Base-by-base conservation (phyloP, 75 land plant species). In the Pinus tabuliformis region DNA sequence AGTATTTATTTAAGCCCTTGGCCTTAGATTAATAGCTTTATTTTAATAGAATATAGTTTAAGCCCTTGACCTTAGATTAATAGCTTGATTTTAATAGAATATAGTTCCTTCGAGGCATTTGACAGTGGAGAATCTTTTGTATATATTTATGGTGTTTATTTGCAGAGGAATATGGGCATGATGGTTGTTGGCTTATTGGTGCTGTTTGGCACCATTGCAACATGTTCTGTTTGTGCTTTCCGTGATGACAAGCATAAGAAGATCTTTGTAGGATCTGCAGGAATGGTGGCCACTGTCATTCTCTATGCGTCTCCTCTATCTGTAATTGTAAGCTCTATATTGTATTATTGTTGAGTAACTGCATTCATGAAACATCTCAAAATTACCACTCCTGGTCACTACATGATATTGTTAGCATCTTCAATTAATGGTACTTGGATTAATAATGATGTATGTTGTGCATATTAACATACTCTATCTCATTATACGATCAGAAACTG, bases 231-330 rank as follows among this genome's bases (percentile, higher is more conserved):
- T 20, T 76, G 73, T 24, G 57, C 59, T 2, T 71, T 86, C 16
- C 83, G 85, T 59, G 83, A 80, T 70, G 89, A 87, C 45, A 80
- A 62, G 70, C 84, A 77, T 30, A 73, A 87, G n/a, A 87, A 82
- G 71, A 56, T 77, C 9, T 77, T 85, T 54, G 87, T 90, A 14
- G 91, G 91, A 24, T 57, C 73, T 16, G 18, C 78, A 18, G 88
- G 84, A 6, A 26, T 89, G 3, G 76, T 82, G 1, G 86, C 84
- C 16, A 83, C 91, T 13, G 73, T 82, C 7, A 58, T 84, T 37
- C 83, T 89, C 84, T 86, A 83, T 54, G 73, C 63, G 17, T 81
- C 88, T 73, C 88, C 88, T 0, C 75, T 91, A 33, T 72, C 81
- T 15, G 88, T 73, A 17, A 59, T 88, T 88, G 93, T 91, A 49